A percentile compares a stretch with the other conserved stretches of the same genome.
phyloP scores from a whole-genome alignment of 148 eudicot genomes.

The Rhododendron kiyosumense region DNA sequence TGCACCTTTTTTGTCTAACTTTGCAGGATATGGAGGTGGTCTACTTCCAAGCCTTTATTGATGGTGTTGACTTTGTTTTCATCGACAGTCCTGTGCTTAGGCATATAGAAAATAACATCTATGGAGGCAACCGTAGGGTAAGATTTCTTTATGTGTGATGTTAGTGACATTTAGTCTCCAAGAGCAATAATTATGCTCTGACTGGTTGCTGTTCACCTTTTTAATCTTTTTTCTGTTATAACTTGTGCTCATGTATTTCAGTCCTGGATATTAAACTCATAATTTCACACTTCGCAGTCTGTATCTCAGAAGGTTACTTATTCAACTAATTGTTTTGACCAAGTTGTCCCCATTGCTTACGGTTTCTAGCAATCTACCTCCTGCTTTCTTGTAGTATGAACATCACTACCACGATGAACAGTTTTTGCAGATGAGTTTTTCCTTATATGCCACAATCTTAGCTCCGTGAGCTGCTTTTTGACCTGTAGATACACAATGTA shows the following conservation, averaged over 20 bases:
- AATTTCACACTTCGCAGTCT: neutral
- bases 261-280: neutral
- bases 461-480: neutral
- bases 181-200: neutral
- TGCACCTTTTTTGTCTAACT: neutral
- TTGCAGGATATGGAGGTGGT: constrained; percentile 87
- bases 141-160: constrained; percentile 12
- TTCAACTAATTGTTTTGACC: neutral
- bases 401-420: neutral
- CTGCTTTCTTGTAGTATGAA: neutral
- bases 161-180: neutral
- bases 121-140: constrained; percentile 86
- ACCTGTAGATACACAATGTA: neutral
- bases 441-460: neutral
- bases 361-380: neutral
- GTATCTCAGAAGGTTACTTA: neutral
- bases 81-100: constrained; percentile 64
- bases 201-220: neutral
- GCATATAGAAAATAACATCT: constrained; percentile 60
- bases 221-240: neutral
- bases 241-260: neutral
- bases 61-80: constrained; percentile 95
- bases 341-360: neutral
- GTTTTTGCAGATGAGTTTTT: neutral
- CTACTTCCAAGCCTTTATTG: constrained; percentile 78